A percentile compares a stretch with the other conserved stretches of the same genome.
phyloP scores from a whole-genome alignment of 345 rosid species.

The Citrus sp. region DNA sequence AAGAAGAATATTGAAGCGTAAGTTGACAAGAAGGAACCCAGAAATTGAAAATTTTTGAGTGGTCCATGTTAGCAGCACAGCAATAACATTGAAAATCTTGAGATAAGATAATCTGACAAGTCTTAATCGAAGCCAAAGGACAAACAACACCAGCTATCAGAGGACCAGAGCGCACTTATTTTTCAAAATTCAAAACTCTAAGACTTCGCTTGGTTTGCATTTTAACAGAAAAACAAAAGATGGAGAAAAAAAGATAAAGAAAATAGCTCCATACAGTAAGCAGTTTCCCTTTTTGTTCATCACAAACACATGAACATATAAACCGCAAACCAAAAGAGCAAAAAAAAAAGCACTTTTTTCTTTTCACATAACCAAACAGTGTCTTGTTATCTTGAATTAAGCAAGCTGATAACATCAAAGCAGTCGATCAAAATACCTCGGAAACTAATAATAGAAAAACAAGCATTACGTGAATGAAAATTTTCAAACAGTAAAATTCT shows the following conservation, averaged over 20 bases:
- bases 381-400: neutral
- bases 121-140: conserved; percentile 15
- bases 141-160: conserved; percentile 17
- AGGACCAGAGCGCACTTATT: neutral
- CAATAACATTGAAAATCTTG: neutral
- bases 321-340: neutral
- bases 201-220: conserved; percentile 2
- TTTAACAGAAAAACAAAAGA: neutral
- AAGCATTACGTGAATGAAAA: neutral
- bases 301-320: neutral
- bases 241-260: neutral
- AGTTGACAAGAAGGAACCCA: neutral
- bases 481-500: neutral
- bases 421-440: too few species aligned
- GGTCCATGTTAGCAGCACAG: conserved; percentile 20
- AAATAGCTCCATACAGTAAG: neutral
- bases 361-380: conserved; percentile 13
- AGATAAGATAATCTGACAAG: conserved; percentile 16
- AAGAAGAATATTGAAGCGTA: neutral
- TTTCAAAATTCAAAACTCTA: conserved; percentile 17
- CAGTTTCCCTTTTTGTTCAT: neutral
- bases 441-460: neutral
- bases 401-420: too few species aligned
- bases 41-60: conserved; percentile 1
- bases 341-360: neutral